Conservation (phyloP, 306 rosid species). For the Cyclanthera cordifolia region DNA sequence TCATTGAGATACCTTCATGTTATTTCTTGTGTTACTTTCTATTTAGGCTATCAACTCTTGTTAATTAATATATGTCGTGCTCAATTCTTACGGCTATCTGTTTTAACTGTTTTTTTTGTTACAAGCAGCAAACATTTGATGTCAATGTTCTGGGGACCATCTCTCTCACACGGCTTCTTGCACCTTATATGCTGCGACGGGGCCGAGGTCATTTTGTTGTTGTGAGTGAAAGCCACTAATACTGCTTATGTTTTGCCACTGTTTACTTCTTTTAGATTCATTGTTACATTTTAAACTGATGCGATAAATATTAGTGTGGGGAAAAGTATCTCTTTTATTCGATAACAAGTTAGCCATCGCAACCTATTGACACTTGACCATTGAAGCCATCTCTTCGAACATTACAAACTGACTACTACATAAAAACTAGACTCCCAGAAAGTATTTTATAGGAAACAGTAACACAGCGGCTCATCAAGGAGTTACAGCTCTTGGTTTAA, state of each 20-base stretch:
- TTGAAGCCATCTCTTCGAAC: not conserved
- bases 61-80: not conserved
- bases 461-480: not conserved
- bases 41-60: not conserved
- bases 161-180: conserved; percentile 63
- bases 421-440: not conserved
- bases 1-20: not conserved
- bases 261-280: not conserved
- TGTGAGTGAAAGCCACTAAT: conserved; percentile 40
- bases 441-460: no score
- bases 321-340: not conserved
- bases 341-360: not conserved
- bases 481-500: not conserved
- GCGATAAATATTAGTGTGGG: not conserved
- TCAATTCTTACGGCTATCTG: not conserved
- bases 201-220: conserved; percentile 94
- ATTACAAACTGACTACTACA: not conserved
- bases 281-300: not conserved
- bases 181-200: conserved; percentile 78
- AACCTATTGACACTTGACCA: no score
- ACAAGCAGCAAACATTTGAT: conserved; percentile 57
- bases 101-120: conserved; percentile 10
- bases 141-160: conserved; percentile 92
- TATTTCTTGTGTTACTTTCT: conserved; percentile 3
- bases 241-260: not conserved